These are phyloP conservation scores for Botryotinia calthae DNA, from an alignment of 2,329 filamentous ascomycete genomes.

Conservation along the genomic window DNA sequence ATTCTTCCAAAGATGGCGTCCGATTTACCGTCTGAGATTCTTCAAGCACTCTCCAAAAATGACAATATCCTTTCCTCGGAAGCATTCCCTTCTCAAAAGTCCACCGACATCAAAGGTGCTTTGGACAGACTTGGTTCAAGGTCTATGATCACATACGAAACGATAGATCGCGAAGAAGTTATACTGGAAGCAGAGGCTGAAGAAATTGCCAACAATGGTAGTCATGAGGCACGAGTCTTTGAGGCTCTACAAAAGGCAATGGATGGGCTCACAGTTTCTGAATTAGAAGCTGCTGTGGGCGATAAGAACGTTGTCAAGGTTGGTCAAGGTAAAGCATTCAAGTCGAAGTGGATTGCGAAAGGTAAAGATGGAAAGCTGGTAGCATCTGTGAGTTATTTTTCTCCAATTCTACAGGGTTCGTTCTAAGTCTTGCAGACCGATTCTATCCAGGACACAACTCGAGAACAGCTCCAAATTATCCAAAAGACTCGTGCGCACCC, in stretches of 20 bases:
- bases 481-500: slow-evolving; percentile 65
- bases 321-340: slow-evolving; percentile 94
- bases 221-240: slow-evolving; percentile 80
- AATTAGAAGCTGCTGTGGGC: slow-evolving; percentile 67
- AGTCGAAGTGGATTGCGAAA: slow-evolving; percentile 68
- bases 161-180: slow-evolving; percentile 75
- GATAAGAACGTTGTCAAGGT: slow-evolving; percentile 74
- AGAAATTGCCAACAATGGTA: slow-evolving; percentile 70
- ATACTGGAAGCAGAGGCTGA: slow-evolving; percentile 72
- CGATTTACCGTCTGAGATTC: slow-evolving; percentile 63
- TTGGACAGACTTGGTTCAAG: slow-evolving; percentile 82
- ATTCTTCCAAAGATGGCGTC: slow-evolving; percentile 44
- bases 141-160: slow-evolving; percentile 83
- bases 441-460: slow-evolving; percentile 76
- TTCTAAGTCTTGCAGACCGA: slow-evolving; percentile 49
- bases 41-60: slow-evolving; percentile 62
- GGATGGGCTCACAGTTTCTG: slow-evolving; percentile 77
- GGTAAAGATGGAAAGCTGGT: slow-evolving; percentile 56
- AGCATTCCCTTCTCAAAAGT: slow-evolving; percentile 64
- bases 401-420: not conserved
- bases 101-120: slow-evolving; percentile 75
- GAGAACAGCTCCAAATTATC: slow-evolving; percentile 71
- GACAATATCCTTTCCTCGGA: slow-evolving; percentile 67
- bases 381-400: slow-evolving; percentile 46
- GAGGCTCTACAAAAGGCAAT: slow-evolving; percentile 68